Evolutionary conservation across 495 filamentous ascomycete species (phyloP), one percentile per base, ranked within the genome.

Genomic region (Amphirosellinia nigrospora): DNA sequence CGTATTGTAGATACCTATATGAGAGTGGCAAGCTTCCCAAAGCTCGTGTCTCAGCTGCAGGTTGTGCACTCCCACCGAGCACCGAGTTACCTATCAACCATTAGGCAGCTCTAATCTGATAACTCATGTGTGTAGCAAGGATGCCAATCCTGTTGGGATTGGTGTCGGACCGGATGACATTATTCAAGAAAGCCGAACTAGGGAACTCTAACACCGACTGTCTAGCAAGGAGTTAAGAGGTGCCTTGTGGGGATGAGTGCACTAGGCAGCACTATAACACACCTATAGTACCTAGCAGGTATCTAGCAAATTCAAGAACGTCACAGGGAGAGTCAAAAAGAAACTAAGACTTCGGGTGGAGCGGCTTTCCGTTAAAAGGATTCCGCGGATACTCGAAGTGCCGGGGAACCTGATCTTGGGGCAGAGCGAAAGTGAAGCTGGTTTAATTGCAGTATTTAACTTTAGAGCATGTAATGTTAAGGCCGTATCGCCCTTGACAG

Each of bases 161-260:
- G 38, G 11, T 41, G 38, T 41, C 8, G 21, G 23, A 16, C 26
- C 26, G 50, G 21, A 36, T 53, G 21, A 26, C 13, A 7, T 53
- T 26, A 26, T n/a, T n/a, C n/a, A 53, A 16, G 50, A 30, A 53
- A 53, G 50, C 50, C 28, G 50, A 53, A 30, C 55, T 19, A 32
- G 32, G 30, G 32, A 36, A 15, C 30, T 65, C 46, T 65, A 64
- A 48, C 15, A 19, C 61, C 61, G 61, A 64, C 10, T 36, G 7
- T 36, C 34, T 36, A 36, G 34, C 16, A 26, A 64, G 61, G 61
- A 64, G 30, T 53, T 65, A 65, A 65, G 45, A 50, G 30, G 41
- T 26, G 46, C 46, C 46, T 65, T 65, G 46, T 65, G 63, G 63
- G 34, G 63, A 58, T 36, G 16, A 10, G 28, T n/a, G 9, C 30